phyloP scores from a whole-genome alignment of 2,329 filamentous ascomycete genomes.

The Aspergillus brunneoviolaceus region DNA sequence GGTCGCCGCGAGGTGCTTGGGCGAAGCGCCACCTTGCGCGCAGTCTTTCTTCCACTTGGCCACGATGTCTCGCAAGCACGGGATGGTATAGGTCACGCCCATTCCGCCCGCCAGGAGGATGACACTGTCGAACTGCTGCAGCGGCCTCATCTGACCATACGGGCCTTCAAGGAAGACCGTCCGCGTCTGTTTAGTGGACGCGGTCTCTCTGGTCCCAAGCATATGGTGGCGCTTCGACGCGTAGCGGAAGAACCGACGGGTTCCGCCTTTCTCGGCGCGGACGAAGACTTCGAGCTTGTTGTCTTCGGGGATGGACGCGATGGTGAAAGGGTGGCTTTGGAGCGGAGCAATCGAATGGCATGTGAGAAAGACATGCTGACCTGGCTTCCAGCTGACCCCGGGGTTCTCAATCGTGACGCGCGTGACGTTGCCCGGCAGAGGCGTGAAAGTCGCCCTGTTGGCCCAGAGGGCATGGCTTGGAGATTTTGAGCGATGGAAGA shows the following conservation, averaged over 20 bases:
- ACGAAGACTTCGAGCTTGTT: slow-evolving; percentile 58
- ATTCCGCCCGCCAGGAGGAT: slow-evolving; percentile 61
- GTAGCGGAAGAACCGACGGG: slow-evolving; percentile 51
- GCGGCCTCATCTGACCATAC: slow-evolving; percentile 52
- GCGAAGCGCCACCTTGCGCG: slow-evolving; percentile 9
- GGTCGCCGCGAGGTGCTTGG: slow-evolving; percentile 39
- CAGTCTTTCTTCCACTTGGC: slow-evolving; percentile 44
- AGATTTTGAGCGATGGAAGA: slow-evolving; percentile 36
- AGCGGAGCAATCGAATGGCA: slow-evolving; percentile 58
- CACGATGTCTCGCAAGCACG: slow-evolving; percentile 57
- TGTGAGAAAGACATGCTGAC: slow-evolving; percentile 63
- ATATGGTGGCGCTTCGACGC: slow-evolving; percentile 44
- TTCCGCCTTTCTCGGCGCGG: slow-evolving; percentile 55
- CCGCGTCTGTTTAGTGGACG: slow-evolving; percentile 20
- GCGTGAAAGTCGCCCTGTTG: slow-evolving; percentile 47
- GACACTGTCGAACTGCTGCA: slow-evolving; percentile 62
- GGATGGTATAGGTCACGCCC: slow-evolving; percentile 59
- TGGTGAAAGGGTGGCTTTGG: slow-evolving; percentile 65
- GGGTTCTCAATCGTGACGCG: slow-evolving; percentile 57
- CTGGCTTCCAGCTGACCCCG: slow-evolving; percentile 59
- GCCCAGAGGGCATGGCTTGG: slow-evolving; percentile 31
- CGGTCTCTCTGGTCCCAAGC: slow-evolving; percentile 19
- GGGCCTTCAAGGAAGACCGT: slow-evolving; percentile 55
- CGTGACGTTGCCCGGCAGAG: slow-evolving; percentile 57
- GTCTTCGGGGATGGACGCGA: slow-evolving; percentile 57